A percentile compares a stretch with the other conserved stretches of the same genome.
Evolutionary conservation across 768 basidiomycete genomes (phyloP).

Genomic region (Calvatia gigantea): DNA sequence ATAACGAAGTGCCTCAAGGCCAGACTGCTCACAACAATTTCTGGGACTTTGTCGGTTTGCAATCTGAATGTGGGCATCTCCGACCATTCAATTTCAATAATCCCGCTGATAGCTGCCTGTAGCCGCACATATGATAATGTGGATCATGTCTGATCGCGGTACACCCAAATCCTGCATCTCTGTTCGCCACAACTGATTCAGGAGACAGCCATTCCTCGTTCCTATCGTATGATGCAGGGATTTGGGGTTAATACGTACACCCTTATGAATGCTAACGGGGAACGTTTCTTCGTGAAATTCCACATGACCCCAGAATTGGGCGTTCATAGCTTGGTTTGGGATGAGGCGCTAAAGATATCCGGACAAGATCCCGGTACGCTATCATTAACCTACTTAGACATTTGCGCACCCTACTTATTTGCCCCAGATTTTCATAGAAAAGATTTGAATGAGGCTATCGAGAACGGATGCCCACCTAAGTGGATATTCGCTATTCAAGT

Average conservation of each 20-base stretch:
- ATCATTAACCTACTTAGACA: background rate
- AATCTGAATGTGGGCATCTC: constrained; percentile 52
- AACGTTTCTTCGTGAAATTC: constrained; percentile 85
- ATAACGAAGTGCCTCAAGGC: constrained; percentile 73
- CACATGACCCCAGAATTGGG: constrained; percentile 82
- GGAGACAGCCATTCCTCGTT: constrained; percentile 66
- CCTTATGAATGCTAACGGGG: constrained; percentile 59
- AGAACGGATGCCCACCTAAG: constrained; percentile 63
- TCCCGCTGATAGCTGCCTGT: constrained; percentile 12
- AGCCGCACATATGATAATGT: constrained; percentile 77
- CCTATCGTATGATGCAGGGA: constrained; percentile 86
- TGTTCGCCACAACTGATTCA: background rate
- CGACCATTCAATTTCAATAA: background rate
- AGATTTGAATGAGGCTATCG: constrained; percentile 82
- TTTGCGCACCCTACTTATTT: background rate
- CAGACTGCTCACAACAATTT: constrained; percentile 80
- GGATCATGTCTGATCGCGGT: constrained; percentile 81
- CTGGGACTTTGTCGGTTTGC: constrained; percentile 79
- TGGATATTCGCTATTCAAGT: constrained; percentile 79
- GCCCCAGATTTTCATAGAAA: constrained; percentile 78
- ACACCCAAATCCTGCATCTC: background rate
- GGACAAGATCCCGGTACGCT: constrained; percentile 76
- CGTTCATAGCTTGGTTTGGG: constrained; percentile 83
- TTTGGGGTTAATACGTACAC: constrained; percentile 87
- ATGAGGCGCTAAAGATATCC: constrained; percentile 79